Evolutionary conservation across 108 stramenopile species (phyloP).

Genomic region (Stephanodiscus minutulus): DNA sequence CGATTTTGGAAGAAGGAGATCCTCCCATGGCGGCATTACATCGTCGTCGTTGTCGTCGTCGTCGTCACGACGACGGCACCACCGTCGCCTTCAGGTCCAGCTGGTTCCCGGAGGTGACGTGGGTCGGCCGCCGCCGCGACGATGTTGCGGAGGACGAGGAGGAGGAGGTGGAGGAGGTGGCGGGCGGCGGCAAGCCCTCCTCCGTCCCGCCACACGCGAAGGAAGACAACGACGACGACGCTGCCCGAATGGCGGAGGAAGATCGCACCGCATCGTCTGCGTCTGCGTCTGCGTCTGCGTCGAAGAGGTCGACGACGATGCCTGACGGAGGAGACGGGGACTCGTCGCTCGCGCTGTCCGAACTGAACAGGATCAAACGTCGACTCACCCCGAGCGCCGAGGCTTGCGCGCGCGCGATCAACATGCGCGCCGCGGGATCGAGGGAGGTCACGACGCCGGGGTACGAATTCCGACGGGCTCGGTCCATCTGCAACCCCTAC

Average conservation of each 20-base stretch:
- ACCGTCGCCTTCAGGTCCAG: not conserved
- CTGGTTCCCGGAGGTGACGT: not conserved
- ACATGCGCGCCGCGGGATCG: conserved; percentile 9
- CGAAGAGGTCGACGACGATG: no score
- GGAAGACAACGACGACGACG: not conserved
- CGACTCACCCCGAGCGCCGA: conserved; percentile 62
- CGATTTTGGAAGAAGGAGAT: no score
- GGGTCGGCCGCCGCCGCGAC: not conserved
- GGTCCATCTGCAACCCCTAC: conserved; percentile 71
- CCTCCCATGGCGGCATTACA: no score
- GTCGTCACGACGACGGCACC: not conserved
- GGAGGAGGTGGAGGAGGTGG: no score
- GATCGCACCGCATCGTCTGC: not conserved
- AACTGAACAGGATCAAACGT: conserved; percentile 54
- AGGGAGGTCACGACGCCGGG: conserved; percentile 4
- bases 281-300: not conserved
- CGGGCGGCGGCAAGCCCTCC: no score
- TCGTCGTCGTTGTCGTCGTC: not conserved
- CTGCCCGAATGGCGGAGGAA: not conserved
- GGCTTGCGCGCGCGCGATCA: conserved; percentile 38
- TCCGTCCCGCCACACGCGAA: not conserved
- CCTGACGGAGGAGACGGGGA: no score
- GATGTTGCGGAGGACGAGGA: not conserved
- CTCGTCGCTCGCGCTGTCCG: no score
- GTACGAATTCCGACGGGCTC: conserved; percentile 63